A percentile compares a stretch with the other conserved stretches of the same genome.
Conservation (phyloP, 1,284 basidiomycete genomes). For the Leccinum glutinopallens region DNA sequence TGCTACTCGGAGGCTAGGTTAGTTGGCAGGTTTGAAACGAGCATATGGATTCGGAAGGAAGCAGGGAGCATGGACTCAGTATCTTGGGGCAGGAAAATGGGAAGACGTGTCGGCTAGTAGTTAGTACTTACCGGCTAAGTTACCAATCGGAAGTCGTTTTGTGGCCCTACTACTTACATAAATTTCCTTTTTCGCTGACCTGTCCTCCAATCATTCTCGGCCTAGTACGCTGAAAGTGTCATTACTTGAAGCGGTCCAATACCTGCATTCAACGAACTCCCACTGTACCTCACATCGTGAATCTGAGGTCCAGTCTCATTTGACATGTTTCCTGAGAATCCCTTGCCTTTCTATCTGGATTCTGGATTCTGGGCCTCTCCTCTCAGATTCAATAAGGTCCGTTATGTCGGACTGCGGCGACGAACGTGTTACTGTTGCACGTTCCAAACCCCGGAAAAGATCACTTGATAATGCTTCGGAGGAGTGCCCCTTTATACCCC, state of each 20-base stretch:
- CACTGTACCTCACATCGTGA: background rate
- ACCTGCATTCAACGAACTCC: background rate
- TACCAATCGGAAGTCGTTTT: no score
- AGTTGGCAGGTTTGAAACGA: background rate
- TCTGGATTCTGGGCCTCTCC: background rate
- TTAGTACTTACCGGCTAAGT: no score
- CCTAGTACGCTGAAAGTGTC: no score
- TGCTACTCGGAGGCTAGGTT: background rate
- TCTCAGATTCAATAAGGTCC: background rate
- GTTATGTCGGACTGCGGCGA: background rate
- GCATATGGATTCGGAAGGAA: background rate
- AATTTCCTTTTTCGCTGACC: no score
- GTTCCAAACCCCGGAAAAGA: background rate
- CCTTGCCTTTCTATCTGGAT: background rate
- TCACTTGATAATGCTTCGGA: background rate
- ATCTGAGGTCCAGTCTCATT: background rate
- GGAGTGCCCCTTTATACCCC: background rate
- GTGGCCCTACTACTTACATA: no score
- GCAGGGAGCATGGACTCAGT: no score
- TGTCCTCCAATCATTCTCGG: no score
- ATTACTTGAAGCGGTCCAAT: background rate
- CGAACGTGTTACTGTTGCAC: slow-evolving; percentile 1
- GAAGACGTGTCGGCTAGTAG: no score
- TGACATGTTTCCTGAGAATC: background rate
- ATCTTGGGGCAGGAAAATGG: no score